Evolutionary conservation across 2,329 filamentous ascomycete species (phyloP).

Genomic region (Aspergillus novofumigatus): DNA sequence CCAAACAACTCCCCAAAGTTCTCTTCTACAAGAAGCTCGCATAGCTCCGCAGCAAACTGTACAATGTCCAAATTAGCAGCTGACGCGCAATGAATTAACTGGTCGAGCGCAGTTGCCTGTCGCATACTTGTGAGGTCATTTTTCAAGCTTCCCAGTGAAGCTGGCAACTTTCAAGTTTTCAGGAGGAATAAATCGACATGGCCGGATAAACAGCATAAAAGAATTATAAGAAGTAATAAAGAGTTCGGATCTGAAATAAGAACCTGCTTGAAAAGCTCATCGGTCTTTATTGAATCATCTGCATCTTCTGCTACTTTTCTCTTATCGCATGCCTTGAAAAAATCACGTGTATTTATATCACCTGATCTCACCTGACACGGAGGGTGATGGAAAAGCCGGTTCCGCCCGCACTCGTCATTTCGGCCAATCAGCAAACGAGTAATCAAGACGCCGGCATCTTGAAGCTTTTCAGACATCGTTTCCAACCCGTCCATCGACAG

Average conservation of each 20-base stretch:
- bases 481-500: slow-evolving; percentile 25
- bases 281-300: background rate
- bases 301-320: slow-evolving; percentile 2
- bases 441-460: slow-evolving; percentile 39
- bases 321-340: slow-evolving; percentile 6
- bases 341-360: slow-evolving; percentile 19
- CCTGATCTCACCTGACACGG: slow-evolving; percentile 23
- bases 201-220: slow-evolving; percentile 46
- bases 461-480: slow-evolving; percentile 40
- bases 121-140: slow-evolving; percentile 55
- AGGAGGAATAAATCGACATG: slow-evolving; percentile 66
- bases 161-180: slow-evolving; percentile 65
- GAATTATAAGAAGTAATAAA: background rate
- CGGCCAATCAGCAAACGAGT: slow-evolving; percentile 36
- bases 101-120: background rate
- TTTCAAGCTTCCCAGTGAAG: slow-evolving; percentile 64
- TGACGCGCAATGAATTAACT: slow-evolving; percentile 21
- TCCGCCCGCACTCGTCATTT: slow-evolving; percentile 36
- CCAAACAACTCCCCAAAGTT: slow-evolving; percentile 87
- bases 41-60: slow-evolving; percentile 77
- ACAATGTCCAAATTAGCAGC: slow-evolving; percentile 21
- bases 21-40: slow-evolving; percentile 82
- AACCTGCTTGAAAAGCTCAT: background rate
- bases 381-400: slow-evolving; percentile 26
- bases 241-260: background rate